These are phyloP conservation scores for Aspergillus sclerotialis DNA, from an alignment of 2,329 filamentous ascomycete species.

Conservation along the genomic window DNA sequence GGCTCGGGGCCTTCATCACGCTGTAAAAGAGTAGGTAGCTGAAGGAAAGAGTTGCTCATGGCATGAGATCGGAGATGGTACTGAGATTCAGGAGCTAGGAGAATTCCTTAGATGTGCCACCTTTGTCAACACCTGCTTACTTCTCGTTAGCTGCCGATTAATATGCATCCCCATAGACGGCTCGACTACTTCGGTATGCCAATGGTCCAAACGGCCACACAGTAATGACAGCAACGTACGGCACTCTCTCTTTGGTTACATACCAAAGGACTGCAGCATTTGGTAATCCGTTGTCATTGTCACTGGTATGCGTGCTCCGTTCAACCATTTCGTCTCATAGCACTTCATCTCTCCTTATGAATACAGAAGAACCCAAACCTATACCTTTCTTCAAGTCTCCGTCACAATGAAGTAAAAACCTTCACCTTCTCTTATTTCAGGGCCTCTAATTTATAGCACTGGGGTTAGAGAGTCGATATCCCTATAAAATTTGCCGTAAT, in stretches of 20 bases:
- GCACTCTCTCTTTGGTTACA: slow-evolving; percentile 46
- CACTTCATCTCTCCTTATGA: too few species aligned
- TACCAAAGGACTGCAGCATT: slow-evolving; percentile 51
- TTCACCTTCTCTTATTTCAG: too few species aligned
- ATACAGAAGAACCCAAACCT: too few species aligned
- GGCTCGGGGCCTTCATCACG: slow-evolving; percentile 33
- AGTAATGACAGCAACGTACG: slow-evolving; percentile 52
- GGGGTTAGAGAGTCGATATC: too few species aligned
- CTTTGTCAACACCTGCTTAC: too few species aligned
- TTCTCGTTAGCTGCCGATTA: too few species aligned
- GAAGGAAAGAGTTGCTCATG: slow-evolving; percentile 39
- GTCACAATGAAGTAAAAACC: too few species aligned
- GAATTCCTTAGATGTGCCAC: slow-evolving; percentile 32
- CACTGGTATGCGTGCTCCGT: slow-evolving; percentile 54
- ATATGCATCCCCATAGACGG: too few species aligned
- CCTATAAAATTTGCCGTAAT: too few species aligned
- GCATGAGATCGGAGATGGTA: slow-evolving; percentile 42
- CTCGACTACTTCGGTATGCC: slow-evolving; percentile 35
- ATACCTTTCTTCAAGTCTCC: too few species aligned
- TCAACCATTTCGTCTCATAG: too few species aligned
- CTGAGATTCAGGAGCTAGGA: slow-evolving; percentile 39
- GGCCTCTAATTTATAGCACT: too few species aligned
- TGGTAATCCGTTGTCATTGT: slow-evolving; percentile 54
- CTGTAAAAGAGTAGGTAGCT: slow-evolving; percentile 49
- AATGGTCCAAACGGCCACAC: slow-evolving; percentile 41